These are phyloP conservation scores for Dryas integrifolia DNA, from an alignment of 331 rosid species.

Conservation along the genomic window DNA sequence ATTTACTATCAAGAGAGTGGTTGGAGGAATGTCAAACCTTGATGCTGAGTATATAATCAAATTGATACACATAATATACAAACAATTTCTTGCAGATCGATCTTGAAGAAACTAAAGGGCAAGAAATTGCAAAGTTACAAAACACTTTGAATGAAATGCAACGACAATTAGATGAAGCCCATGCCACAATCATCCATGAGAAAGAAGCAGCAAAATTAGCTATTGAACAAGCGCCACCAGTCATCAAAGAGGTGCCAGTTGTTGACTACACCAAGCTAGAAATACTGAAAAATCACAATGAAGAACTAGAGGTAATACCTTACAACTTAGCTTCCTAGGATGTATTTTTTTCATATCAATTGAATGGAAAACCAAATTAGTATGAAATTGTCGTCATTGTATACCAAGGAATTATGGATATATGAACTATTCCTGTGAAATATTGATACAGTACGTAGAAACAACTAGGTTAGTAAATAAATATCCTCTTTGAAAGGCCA, in stretches of 20 bases:
- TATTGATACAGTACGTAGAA: too few species aligned
- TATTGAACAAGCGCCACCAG: conserved; percentile 79
- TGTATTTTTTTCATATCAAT: neutral
- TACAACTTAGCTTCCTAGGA: neutral
- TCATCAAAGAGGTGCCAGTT: conserved; percentile 78
- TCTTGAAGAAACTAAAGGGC: conserved; percentile 83
- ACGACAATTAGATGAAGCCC: conserved; percentile 66
- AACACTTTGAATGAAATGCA: conserved; percentile 61
- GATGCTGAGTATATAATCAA: too few species aligned
- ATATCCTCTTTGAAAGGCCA: too few species aligned
- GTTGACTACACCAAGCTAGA: conserved; percentile 71
- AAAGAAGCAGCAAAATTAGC: conserved; percentile 86
- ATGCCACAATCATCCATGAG: conserved; percentile 58
- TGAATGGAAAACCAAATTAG: neutral
- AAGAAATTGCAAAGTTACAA: conserved; percentile 67
- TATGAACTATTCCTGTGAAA: too few species aligned
- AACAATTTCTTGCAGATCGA: conserved; percentile 48
- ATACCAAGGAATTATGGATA: too few species aligned
- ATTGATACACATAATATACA: neutral
- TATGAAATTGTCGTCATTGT: too few species aligned
- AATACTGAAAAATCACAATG: conserved; percentile 57
- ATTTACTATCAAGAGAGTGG: neutral
- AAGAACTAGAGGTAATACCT: conserved; percentile 57
- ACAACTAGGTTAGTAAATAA: too few species aligned
- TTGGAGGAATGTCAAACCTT: conserved; percentile 1